Conservation (phyloP, 2,329 filamentous ascomycete species). For the Colletotrichum euphorbiae region DNA sequence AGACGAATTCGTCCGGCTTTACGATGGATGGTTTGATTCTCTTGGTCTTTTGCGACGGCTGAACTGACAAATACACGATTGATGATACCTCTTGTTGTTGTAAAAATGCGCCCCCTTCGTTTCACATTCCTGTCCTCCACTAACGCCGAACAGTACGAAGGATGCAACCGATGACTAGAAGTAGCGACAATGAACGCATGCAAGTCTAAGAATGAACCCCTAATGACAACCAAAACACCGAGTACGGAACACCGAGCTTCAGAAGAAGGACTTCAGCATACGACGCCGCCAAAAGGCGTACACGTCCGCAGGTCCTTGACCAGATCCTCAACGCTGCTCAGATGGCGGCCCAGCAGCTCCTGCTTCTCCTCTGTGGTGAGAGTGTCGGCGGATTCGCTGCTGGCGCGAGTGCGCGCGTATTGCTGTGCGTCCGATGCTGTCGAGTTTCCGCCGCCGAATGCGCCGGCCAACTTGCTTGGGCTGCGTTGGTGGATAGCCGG, state of each 20-base stretch:
- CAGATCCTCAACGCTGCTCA: conserved; percentile 86
- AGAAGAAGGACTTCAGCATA: conserved; percentile 52
- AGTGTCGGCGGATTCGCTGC: conserved; percentile 58
- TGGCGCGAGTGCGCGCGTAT: conserved; percentile 48
- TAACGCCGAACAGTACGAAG: conserved; percentile 36
- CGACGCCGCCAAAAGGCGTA: conserved; percentile 76
- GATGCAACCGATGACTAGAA: conserved; percentile 21
- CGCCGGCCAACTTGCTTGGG: conserved; percentile 74
- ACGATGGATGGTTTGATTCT: neutral
- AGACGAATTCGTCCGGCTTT: neutral
- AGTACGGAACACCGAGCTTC: neutral
- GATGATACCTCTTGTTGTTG: neutral
- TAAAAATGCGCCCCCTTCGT: neutral
- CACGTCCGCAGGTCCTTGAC: conserved; percentile 86
- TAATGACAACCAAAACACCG: conserved; percentile 37
- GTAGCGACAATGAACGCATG: conserved; percentile 5
- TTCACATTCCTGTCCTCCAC: conserved; percentile 26
- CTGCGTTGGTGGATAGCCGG: conserved; percentile 71
- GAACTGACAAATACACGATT: neutral
- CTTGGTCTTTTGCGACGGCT: neutral
- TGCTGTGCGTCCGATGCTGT: conserved; percentile 47
- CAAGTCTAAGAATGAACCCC: conserved; percentile 15
- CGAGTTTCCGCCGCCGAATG: conserved; percentile 57
- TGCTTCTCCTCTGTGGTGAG: conserved; percentile 86
- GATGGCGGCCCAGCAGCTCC: conserved; percentile 77